Evolutionary conservation across 1,139 yeast genomes (phyloP).

Genomic region (Zygoascus sp.): DNA sequence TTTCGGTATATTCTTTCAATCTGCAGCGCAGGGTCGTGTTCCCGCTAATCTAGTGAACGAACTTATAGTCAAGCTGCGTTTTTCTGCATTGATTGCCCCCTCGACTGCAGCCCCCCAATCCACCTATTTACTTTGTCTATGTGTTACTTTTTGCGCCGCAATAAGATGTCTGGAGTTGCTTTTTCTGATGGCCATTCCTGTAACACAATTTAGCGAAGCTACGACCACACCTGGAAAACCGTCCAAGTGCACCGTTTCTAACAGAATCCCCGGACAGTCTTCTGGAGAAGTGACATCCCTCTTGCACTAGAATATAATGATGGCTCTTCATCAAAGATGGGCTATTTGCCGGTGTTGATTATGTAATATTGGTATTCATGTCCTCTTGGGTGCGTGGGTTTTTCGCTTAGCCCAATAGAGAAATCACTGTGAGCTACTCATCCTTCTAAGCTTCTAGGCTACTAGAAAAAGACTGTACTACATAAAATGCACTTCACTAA

Average conservation of each 20-base stretch:
- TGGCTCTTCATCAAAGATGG: too few relatives aligned
- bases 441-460: neutral
- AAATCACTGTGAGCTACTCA: neutral
- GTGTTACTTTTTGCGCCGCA: neutral
- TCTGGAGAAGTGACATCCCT: too few relatives aligned
- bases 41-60: neutral
- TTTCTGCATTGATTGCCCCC: neutral
- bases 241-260: neutral
- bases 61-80: neutral
- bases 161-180: neutral
- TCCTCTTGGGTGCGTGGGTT: too few relatives aligned
- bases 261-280: too few relatives aligned
- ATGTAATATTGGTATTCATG: too few relatives aligned
- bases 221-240: slow-evolving; percentile 1
- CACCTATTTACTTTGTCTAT: neutral
- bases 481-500: neutral
- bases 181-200: neutral
- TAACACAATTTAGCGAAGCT: slow-evolving; percentile 7
- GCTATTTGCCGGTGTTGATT: too few relatives aligned
- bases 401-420: neutral
- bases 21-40: neutral
- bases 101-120: neutral
- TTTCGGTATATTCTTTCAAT: neutral
- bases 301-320: too few relatives aligned
- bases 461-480: neutral